Evolutionary conservation across 2,329 filamentous ascomycete species (phyloP), one percentile per base, ranked within the genome.

Genomic region (Aureobasidium pullulans): DNA sequence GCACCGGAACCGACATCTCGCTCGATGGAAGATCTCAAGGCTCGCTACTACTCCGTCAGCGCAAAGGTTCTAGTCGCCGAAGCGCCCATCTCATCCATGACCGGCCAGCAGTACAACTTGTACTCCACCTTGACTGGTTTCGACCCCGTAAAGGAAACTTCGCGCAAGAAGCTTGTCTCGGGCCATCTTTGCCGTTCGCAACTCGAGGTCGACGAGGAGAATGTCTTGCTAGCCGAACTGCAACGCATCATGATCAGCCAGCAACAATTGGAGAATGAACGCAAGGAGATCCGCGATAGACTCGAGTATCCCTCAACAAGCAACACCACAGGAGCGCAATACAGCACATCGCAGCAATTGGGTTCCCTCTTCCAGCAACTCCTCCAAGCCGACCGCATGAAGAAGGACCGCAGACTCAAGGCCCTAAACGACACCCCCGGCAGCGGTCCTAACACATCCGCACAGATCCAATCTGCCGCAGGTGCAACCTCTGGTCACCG

Each of bases 131-230:
- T 97, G 82, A 82, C 84, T 52, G 90, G 89, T 65, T 99, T 93
- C 77, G 89, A 96, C 67, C 84, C 91, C 0, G 80, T 83, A 15
- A 85, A 89, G 66, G 94, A 99, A 74, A 81, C 81, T 28, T 79
- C 84, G 57, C 85, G 94, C 63, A 99, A 97, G 76, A 84, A 88
- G 60, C 89, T 96, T 67, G 93, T 91, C 3, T 83, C 88, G 63
- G 85, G 87, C 52, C 84, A 92, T 48, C 81, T 97, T 64, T 84
- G 86, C 49, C 84, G 94, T 42, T 88, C 87, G 8, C 86, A 86
- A 63, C 90, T 96, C 63, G 93, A 99, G 73, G 89, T 93, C 29
- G 86, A 89, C 63, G 94, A 99, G 72, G 94, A 99, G 74, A 89
- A 95, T 66, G 87, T 90, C 36, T 77, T 99, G 2, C 81, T 99